A percentile compares a stretch with the other conserved stretches of the same genome.
Evolutionary conservation across 1,139 yeast genomes (phyloP).

Genomic region (Blastobotrys aristatus): DNA sequence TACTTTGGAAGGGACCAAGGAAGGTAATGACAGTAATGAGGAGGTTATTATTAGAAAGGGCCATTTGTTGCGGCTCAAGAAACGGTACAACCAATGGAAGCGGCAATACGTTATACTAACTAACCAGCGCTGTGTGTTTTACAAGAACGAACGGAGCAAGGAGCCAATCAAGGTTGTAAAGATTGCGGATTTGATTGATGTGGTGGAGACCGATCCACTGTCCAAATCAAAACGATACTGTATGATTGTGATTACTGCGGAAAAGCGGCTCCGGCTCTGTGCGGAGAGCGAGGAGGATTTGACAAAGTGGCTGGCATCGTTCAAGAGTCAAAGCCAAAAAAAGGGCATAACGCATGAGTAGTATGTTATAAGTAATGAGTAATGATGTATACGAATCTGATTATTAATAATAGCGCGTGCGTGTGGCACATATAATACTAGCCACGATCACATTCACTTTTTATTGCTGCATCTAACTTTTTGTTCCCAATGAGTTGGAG

Average conservation of each 20-base stretch:
- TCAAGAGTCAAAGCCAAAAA: constrained; percentile 31
- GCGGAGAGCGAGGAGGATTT: constrained; percentile 45
- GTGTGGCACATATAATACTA: neutral
- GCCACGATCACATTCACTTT: neutral
- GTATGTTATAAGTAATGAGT: no score
- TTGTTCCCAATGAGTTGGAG: neutral
- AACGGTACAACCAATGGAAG: constrained; percentile 47
- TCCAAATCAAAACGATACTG: constrained; percentile 44
- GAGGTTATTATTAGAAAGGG: constrained; percentile 45
- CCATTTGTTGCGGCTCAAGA: constrained; percentile 37
- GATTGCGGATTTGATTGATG: constrained; percentile 44
- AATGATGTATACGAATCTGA: no score
- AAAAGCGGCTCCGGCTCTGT: constrained; percentile 44
- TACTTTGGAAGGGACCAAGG: neutral
- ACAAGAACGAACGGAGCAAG: constrained; percentile 34
- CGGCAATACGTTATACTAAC: constrained; percentile 43
- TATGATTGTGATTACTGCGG: constrained; percentile 45
- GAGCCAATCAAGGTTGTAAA: constrained; percentile 35
- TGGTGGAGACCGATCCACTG: constrained; percentile 49
- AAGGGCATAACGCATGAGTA: no score
- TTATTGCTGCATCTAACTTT: neutral
- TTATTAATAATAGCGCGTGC: neutral
- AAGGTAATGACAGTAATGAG: constrained; percentile 4
- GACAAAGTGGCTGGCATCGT: constrained; percentile 47
- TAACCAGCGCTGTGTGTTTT: constrained; percentile 39